Evolutionary conservation across 2,329 filamentous ascomycete species (phyloP), one percentile per base, ranked within the genome.

Genomic region (Verticillium dahliae): DNA sequence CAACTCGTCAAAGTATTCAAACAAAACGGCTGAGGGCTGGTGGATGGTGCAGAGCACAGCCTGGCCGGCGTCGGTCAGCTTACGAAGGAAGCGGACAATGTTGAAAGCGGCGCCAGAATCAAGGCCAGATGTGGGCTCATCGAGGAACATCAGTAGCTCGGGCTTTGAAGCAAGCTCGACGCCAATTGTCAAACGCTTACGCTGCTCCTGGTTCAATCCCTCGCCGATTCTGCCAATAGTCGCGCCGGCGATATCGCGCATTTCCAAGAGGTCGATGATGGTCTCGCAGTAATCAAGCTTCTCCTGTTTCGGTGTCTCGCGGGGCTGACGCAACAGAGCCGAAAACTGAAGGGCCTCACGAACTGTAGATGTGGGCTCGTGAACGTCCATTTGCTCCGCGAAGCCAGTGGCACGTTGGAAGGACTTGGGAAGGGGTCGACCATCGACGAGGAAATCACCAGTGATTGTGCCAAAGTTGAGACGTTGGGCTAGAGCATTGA

Each of bases 351-450:
- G 73, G 0, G 87, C 86, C 65, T 90, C 88, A 1, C 86, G 79
- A 0, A 90, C 86, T 0, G 88, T 90, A 0, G 85, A 78, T 0
- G 85, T 87, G 1, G 85, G 81, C 63, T 89, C 85, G 66, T 90
- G 87, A 1, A 90, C 80, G 65, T 90, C 87, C 73, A 85, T 84
- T 66, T 90, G 87, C 68, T 90, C 76, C 1, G 76, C 77, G 61
- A 79, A 94, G 33, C 90, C 91, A 0, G 90, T 92, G 68, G 90
- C 90, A 56, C 91, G 84, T 71, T 93, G 90, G 78, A 94, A 94
- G 0, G 88, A 90, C 52, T 82, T 84, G 60, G 91, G 89, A 14
- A 90, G 84, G 56, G 85, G 85, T 27, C 82, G 82, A 2, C 90
- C 90, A 67, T 93, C 89, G 7, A 93, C 88, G n/a, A 92, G 76